Percentiles rank a stretch among this genome's conserved stretches.
These are phyloP conservation scores for Coemansia sp. DNA, from an alignment of 192 early-diverging fungal genomes.

Conservation along the genomic window DNA sequence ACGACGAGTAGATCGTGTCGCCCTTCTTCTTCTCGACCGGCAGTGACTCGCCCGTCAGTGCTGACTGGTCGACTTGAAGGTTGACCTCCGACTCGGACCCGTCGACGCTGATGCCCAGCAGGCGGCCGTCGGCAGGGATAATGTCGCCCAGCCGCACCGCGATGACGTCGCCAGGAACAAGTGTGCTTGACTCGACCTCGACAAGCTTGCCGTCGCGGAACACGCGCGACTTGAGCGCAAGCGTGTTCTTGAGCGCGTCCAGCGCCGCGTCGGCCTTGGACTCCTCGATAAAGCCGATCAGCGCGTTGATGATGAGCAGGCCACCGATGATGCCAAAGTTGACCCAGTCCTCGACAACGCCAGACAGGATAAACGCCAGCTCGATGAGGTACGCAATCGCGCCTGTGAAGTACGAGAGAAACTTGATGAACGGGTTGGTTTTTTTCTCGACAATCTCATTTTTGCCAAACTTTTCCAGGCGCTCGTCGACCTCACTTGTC, in stretches of 20 bases:
- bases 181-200: constrained; percentile 69
- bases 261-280: constrained; percentile 90
- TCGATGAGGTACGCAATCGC: constrained; percentile 90
- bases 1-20: constrained; percentile 85
- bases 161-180: constrained; percentile 93
- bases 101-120: constrained; percentile 74
- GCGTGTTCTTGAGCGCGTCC: constrained; percentile 91
- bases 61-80: constrained; percentile 90
- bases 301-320: constrained; percentile 80
- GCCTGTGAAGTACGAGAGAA: constrained; percentile 85
- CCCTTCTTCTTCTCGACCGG: constrained; percentile 83
- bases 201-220: constrained; percentile 76
- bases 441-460: constrained; percentile 85
- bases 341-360: constrained; percentile 72
- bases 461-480: constrained; percentile 71
- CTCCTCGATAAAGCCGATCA: constrained; percentile 93
- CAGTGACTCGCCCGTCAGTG: constrained; percentile 92
- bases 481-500: constrained; percentile 69
- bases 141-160: constrained; percentile 92
- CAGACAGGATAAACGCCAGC: constrained; percentile 80
- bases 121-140: constrained; percentile 85
- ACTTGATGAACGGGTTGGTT: constrained; percentile 82
- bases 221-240: constrained; percentile 80
- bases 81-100: constrained; percentile 76
- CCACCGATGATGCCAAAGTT: constrained; percentile 84